These are phyloP conservation scores for Sicyos baderoa DNA, from an alignment of 306 rosid genomes.

Conservation along the genomic window DNA sequence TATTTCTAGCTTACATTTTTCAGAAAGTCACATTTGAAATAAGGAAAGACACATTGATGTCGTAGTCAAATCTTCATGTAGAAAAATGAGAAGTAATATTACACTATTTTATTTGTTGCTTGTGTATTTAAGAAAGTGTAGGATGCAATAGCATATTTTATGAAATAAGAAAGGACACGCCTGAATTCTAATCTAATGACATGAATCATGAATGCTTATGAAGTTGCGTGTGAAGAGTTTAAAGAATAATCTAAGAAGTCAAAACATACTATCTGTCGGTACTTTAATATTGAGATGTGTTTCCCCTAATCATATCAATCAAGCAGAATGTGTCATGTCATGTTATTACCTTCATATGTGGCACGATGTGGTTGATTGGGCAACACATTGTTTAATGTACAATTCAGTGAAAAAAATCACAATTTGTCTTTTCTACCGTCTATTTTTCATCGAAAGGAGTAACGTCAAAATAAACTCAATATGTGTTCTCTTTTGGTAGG, in stretches of 20 bases:
- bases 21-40: too few relatives aligned
- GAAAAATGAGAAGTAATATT: not conserved
- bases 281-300: not conserved
- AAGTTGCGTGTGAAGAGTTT: not conserved
- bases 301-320: not conserved
- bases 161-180: not conserved
- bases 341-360: not conserved
- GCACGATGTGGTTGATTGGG: not conserved
- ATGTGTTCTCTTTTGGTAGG: conserved; percentile 29
- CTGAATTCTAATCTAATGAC: not conserved
- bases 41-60: not conserved
- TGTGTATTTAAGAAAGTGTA: not conserved
- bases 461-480: not conserved
- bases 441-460: not conserved
- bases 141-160: too few relatives aligned
- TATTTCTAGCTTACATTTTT: not conserved
- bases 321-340: not conserved
- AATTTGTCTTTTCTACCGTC: not conserved
- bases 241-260: not conserved
- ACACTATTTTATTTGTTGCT: not conserved
- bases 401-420: not conserved
- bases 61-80: not conserved
- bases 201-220: not conserved
- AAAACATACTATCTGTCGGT: not conserved
- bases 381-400: not conserved